Evolutionary conservation across 306 rosid species (phyloP).

Genomic region (Quercus gilva): DNA sequence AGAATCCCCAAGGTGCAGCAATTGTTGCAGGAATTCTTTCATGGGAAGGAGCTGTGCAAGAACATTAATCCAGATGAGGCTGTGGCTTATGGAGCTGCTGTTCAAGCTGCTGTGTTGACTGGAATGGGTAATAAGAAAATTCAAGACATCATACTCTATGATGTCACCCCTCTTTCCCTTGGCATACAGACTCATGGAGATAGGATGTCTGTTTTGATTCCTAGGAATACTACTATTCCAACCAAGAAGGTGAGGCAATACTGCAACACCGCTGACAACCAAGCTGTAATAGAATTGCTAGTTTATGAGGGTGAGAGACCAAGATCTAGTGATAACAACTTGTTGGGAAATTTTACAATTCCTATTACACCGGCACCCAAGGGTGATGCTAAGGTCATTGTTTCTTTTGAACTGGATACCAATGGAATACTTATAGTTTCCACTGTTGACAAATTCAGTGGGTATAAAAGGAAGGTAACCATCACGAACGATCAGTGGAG

Average conservation of each 20-base stretch:
- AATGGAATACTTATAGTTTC: conserved; percentile 5
- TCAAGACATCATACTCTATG: conserved; percentile 6
- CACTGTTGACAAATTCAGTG: conserved; percentile 13
- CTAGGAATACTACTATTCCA: conserved; percentile 17
- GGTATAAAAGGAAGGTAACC: conserved; percentile 1
- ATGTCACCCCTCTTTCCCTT: conserved; percentile 24
- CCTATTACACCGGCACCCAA: conserved; percentile 12
- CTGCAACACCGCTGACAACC: conserved; percentile 10
- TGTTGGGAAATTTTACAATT: conserved; percentile 16
- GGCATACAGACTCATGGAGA: neutral
- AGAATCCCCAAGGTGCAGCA: conserved; percentile 21
- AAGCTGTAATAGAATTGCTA: neutral
- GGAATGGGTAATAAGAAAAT: too few species aligned
- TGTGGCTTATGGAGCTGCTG: too few species aligned
- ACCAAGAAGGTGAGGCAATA: neutral
- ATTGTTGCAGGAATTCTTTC: conserved; percentile 16
- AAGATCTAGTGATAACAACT: conserved; percentile 4
- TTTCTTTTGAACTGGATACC: neutral
- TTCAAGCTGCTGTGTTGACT: too few species aligned
- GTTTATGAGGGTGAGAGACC: conserved; percentile 25
- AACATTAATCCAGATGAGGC: conserved; percentile 21
- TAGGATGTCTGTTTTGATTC: conserved; percentile 10
- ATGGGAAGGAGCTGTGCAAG: conserved; percentile 27
- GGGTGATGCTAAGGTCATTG: neutral
- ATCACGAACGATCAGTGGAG: conserved; percentile 16